Evolutionary conservation across 2,329 filamentous ascomycete genomes (phyloP).

Genomic region (Bipolaris zeicola): DNA sequence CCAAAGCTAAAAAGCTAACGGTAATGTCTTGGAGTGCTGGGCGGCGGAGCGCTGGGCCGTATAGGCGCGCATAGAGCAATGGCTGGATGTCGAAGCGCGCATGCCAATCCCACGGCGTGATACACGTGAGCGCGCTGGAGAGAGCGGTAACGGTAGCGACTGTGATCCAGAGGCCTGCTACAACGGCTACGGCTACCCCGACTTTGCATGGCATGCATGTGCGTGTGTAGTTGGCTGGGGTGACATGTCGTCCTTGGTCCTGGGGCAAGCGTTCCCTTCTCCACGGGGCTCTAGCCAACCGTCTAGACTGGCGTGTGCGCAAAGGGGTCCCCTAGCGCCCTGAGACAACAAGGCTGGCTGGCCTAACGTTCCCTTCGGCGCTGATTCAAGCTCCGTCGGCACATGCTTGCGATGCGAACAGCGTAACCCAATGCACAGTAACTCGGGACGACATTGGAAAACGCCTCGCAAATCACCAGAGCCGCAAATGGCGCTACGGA

Average conservation of each 20-base stretch:
- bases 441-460: slow-evolving; percentile 3
- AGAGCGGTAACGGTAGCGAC: background rate
- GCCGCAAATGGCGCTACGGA: background rate
- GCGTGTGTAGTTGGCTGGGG: background rate
- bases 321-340: slow-evolving; percentile 6
- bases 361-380: background rate
- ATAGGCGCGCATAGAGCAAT: slow-evolving; percentile 3
- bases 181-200: background rate
- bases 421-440: background rate
- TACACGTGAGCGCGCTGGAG: background rate
- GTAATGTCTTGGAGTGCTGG: slow-evolving; percentile 6
- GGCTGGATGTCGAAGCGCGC: slow-evolving; percentile 1
- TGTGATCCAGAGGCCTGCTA: background rate
- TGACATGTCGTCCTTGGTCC: background rate
- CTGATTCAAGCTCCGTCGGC: slow-evolving; percentile 4
- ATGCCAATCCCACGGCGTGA: background rate
- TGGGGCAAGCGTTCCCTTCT: slow-evolving; percentile 5
- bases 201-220: background rate
- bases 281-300: slow-evolving; percentile 9
- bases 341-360: background rate
- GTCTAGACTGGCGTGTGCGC: background rate
- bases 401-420: slow-evolving; percentile 1
- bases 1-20: slow-evolving; percentile 6
- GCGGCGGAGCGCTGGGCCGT: slow-evolving; percentile 12
- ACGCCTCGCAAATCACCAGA: slow-evolving; percentile 3